Evolutionary conservation across 129 eudicot genomes (phyloP).

Genomic region (Ambrosia artemisiifolia): DNA sequence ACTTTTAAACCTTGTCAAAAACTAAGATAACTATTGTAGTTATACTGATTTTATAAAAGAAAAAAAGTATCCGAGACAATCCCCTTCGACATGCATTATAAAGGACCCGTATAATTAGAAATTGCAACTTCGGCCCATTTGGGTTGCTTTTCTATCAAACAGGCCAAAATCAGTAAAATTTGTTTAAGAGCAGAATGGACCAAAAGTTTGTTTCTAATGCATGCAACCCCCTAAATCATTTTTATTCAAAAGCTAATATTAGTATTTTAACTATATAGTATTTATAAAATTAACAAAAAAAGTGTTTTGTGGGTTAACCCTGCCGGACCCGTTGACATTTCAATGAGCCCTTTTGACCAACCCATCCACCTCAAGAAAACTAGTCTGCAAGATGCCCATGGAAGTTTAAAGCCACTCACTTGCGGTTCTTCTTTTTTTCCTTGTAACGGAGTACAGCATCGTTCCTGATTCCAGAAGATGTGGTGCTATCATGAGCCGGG

Average conservation of each 20-base stretch:
- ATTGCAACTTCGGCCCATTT: background rate
- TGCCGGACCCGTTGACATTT: background rate
- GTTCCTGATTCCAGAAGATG: constrained; percentile 57
- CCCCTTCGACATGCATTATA: no score
- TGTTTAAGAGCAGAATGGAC: background rate
- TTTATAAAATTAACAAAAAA: background rate
- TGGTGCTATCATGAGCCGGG: constrained; percentile 52
- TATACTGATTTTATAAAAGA: no score
- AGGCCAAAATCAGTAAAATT: background rate
- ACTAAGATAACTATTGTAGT: background rate
- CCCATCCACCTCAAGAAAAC: background rate
- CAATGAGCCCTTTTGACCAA: background rate
- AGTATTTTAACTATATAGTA: background rate
- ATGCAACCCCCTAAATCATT: background rate
- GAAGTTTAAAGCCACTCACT: constrained; percentile 38
- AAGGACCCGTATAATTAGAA: background rate
- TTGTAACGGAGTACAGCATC: constrained; percentile 82
- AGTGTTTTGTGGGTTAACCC: background rate
- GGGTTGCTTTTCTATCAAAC: background rate
- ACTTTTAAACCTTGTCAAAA: no score
- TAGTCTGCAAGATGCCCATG: background rate
- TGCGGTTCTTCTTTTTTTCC: constrained; percentile 84
- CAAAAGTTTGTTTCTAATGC: background rate
- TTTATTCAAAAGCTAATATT: background rate
- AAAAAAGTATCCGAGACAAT: no score